Conservation (phyloP, 2,329 filamentous ascomycete genomes). For the Raffaelea deltoideospora region DNA sequence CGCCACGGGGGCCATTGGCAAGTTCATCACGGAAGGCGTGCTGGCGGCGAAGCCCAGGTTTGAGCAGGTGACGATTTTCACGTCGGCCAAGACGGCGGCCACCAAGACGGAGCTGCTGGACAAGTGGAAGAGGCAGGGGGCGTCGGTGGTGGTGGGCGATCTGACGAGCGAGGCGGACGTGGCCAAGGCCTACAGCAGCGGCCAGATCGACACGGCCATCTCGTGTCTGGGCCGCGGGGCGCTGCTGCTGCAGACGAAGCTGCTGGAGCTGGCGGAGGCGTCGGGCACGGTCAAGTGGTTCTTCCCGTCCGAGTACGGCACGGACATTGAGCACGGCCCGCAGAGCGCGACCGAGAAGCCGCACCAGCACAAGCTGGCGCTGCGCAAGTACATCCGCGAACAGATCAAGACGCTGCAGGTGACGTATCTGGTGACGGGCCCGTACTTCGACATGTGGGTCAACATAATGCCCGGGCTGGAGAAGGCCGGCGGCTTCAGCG, state of each 20-base stretch:
- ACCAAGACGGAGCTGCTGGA: constrained; percentile 31
- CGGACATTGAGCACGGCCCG: constrained; percentile 46
- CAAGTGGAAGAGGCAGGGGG: constrained; percentile 24
- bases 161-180: constrained; percentile 35
- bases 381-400: constrained; percentile 44
- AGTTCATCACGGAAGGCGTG: constrained; percentile 19
- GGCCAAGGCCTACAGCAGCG: constrained; percentile 35
- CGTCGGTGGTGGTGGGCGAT: constrained; percentile 40
- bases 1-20: constrained; percentile 21
- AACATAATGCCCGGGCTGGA: constrained; percentile 19
- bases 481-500: constrained; percentile 42
- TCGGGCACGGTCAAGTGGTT: constrained; percentile 42
- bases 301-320: constrained; percentile 54
- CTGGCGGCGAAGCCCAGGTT: constrained; percentile 16
- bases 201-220: constrained; percentile 48
- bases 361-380: constrained; percentile 54
- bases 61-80: constrained; percentile 18
- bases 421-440: constrained; percentile 56
- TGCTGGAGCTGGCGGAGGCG: constrained; percentile 44
- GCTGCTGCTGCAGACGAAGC: constrained; percentile 42
- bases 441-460: constrained; percentile 51
- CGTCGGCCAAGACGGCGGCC: constrained; percentile 30
- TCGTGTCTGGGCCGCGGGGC: constrained; percentile 49
- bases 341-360: constrained; percentile 45
- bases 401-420: constrained; percentile 38